phyloP scores from a whole-genome alignment of 352 stramenopile genomes.

The Phytopythium montanum region DNA sequence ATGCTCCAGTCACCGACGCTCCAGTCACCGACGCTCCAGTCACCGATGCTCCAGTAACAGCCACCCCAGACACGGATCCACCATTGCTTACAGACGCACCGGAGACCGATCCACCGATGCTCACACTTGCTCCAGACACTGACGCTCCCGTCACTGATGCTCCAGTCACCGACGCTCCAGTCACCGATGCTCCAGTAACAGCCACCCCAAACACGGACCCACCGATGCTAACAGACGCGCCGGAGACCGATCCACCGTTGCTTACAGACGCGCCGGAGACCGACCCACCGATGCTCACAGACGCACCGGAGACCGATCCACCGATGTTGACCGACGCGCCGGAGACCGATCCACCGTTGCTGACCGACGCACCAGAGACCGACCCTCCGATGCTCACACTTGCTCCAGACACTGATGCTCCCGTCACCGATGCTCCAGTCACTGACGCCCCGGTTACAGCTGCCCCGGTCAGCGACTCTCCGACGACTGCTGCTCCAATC shows the following conservation, averaged over 20 bases:
- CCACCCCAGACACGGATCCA: background rate
- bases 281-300: conserved; percentile 6
- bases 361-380: too few relatives aligned
- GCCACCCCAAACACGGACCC: background rate
- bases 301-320: conserved; percentile 3
- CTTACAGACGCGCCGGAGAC: conserved; percentile 3
- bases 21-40: background rate
- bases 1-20: background rate
- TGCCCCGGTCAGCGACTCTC: background rate
- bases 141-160: too few relatives aligned
- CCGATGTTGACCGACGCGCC: background rate
- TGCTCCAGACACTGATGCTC: background rate
- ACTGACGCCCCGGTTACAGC: background rate
- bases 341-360: too few relatives aligned
- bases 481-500: background rate
- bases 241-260: background rate
- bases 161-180: too few relatives aligned
- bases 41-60: background rate
- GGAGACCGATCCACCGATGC: conserved; percentile 13
- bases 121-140: too few relatives aligned
- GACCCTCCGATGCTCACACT: too few relatives aligned
- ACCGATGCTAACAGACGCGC: background rate
- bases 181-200: too few relatives aligned
- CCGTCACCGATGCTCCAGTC: background rate
- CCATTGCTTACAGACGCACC: too few relatives aligned